A percentile compares a stretch with the other conserved stretches of the same genome.
phyloP scores from a whole-genome alignment of 2,329 filamentous ascomycete genomes.

The Penicillium sumatraense region DNA sequence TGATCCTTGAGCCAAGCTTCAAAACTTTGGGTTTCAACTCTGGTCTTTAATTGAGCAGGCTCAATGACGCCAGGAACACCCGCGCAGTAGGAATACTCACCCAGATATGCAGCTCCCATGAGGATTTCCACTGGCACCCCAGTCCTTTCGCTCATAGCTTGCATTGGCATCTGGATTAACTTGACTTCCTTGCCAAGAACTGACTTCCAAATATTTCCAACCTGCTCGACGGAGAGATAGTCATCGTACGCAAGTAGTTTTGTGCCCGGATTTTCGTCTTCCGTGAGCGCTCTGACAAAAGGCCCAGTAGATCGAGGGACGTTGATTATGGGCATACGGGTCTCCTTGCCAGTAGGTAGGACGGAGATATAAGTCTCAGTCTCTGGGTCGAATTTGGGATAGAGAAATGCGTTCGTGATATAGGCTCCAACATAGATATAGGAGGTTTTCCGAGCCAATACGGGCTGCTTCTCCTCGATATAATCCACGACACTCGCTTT shows the following conservation, averaged over 20 bases:
- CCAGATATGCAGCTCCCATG: conserved; percentile 39
- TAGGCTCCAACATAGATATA: conserved; percentile 41
- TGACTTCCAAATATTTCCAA: conserved; percentile 40
- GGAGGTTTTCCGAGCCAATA: conserved; percentile 51
- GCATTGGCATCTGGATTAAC: conserved; percentile 32
- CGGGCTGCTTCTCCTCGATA: conserved; percentile 44
- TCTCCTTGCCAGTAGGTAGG: conserved; percentile 29
- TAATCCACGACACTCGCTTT: conserved; percentile 57
- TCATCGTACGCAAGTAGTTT: conserved; percentile 54
- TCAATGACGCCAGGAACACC: conserved; percentile 44
- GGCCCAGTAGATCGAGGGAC: conserved; percentile 45
- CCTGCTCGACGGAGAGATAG: conserved; percentile 39
- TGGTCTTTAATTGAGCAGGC: conserved; percentile 42
- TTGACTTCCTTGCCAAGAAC: conserved; percentile 43
- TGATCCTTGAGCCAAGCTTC: conserved; percentile 1
- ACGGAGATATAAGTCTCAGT: conserved; percentile 39
- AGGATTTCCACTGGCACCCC: conserved; percentile 40
- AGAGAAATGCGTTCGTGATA: conserved; percentile 35
- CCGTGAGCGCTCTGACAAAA: conserved; percentile 51
- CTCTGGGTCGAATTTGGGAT: conserved; percentile 31
- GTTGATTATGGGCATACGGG: conserved; percentile 48
- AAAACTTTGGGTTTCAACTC: neutral
- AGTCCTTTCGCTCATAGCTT: conserved; percentile 37
- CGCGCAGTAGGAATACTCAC: conserved; percentile 49
- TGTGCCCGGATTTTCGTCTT: conserved; percentile 42